Conservation (phyloP, 306 rosid species). For the Phaseolus lunatus region DNA sequence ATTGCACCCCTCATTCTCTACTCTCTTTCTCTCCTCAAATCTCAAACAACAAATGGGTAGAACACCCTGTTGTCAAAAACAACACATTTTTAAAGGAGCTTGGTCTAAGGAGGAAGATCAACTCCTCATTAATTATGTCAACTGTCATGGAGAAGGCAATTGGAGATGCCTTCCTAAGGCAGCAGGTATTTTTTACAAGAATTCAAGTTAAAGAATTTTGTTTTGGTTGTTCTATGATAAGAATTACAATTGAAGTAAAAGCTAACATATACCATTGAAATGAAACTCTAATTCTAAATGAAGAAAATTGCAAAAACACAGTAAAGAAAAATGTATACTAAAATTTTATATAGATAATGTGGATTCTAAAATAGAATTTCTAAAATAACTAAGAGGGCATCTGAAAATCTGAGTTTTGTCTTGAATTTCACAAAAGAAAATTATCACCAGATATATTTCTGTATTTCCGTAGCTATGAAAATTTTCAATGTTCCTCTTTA, state of each 20-base stretch:
- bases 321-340: too few relatives aligned
- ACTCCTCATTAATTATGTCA: slow-evolving; percentile 59
- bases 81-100: slow-evolving; percentile 58
- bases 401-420: neutral
- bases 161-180: slow-evolving; percentile 71
- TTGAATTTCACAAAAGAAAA: neutral
- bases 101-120: slow-evolving; percentile 77
- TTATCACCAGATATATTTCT: too few relatives aligned
- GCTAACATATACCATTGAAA: neutral
- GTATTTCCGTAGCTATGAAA: neutral
- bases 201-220: neutral
- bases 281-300: neutral
- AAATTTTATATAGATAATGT: too few relatives aligned
- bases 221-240: neutral
- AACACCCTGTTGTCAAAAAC: slow-evolving; percentile 67
- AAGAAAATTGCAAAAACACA: neutral
- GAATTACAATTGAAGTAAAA: too few relatives aligned
- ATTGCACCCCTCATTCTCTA: slow-evolving; percentile 39
- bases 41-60: slow-evolving; percentile 50
- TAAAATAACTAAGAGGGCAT: too few relatives aligned
- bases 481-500: neutral
- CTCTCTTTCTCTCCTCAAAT: neutral
- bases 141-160: slow-evolving; percentile 57
- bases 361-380: too few relatives aligned
- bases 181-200: slow-evolving; percentile 52